A percentile compares a stretch with the other conserved stretches of the same genome.
Evolutionary conservation across 768 basidiomycete genomes (phyloP).

Genomic region (Ephemerocybe angulata): DNA sequence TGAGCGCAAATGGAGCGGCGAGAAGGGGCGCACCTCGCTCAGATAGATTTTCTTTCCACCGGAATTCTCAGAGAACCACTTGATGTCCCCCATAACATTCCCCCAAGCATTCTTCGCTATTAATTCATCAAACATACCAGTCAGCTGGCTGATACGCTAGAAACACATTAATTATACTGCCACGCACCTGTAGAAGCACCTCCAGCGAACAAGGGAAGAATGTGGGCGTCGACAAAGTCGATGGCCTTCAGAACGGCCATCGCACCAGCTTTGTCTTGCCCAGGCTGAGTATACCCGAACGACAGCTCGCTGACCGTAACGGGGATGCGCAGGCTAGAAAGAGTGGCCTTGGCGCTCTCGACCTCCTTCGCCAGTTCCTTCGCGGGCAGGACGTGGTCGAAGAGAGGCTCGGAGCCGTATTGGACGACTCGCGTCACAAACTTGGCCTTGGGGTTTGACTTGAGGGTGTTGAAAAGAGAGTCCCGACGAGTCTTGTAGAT

Average conservation of each 20-base stretch:
- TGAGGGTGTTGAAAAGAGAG: conserved; percentile 46
- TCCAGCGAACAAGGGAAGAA: conserved; percentile 64
- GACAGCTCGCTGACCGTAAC: conserved; percentile 70
- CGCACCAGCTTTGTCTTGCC: too few relatives aligned
- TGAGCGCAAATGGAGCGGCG: neutral
- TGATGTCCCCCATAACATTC: conserved; percentile 50
- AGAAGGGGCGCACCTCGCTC: conserved; percentile 57
- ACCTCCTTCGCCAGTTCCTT: conserved; percentile 50
- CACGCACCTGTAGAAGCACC: conserved; percentile 56
- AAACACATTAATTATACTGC: conserved; percentile 7
- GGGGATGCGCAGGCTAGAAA: conserved; percentile 54
- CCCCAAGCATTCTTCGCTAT: conserved; percentile 61
- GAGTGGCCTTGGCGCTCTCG: conserved; percentile 40
- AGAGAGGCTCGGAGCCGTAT: conserved; percentile 71
- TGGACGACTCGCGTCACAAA: conserved; percentile 65
- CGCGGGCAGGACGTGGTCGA: conserved; percentile 50
- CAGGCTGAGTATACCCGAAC: conserved; percentile 40
- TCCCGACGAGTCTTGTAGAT: conserved; percentile 55
- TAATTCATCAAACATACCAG: neutral
- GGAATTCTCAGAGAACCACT: conserved; percentile 64
- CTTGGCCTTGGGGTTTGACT: conserved; percentile 57
- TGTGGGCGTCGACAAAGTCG: conserved; percentile 65
- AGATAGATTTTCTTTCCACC: conserved; percentile 73
- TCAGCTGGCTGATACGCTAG: too few relatives aligned
- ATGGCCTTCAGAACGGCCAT: conserved; percentile 54